Conservation (phyloP, 2,329 filamentous ascomycete species). For the Orbilia blumenaviensis region DNA sequence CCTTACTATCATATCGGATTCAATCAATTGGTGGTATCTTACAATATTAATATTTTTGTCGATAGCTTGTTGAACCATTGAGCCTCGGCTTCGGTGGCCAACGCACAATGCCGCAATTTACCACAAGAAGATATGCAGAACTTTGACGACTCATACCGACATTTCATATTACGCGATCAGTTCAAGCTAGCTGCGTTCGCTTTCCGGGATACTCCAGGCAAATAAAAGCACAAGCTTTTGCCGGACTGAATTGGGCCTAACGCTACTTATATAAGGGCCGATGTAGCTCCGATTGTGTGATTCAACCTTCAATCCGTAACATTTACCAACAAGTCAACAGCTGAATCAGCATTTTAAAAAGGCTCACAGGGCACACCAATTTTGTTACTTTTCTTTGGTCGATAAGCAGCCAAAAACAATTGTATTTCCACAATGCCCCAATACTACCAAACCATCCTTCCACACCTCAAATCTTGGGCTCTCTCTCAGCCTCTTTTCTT, state of each 20-base stretch:
- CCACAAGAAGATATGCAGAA: neutral
- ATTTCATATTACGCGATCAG: neutral
- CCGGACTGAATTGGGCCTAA: neutral
- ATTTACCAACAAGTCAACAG: neutral
- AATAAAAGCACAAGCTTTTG: neutral
- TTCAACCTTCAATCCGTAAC: neutral
- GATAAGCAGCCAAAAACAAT: too few relatives aligned
- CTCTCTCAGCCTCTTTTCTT: conserved; percentile 77
- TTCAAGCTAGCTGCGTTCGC: neutral
- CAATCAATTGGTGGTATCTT: too few relatives aligned
- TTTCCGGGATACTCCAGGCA: neutral
- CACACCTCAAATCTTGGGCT: conserved; percentile 71
- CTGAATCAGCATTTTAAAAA: too few relatives aligned
- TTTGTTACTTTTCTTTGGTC: too few relatives aligned
- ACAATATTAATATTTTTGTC: too few relatives aligned
- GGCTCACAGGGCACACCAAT: too few relatives aligned
- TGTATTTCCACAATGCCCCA: conserved; percentile 66
- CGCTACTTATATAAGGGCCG: conserved; percentile 29
- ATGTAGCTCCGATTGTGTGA: conserved; percentile 19
- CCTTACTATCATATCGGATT: too few relatives aligned
- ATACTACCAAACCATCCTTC: conserved; percentile 68
- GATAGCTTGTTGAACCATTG: too few relatives aligned
- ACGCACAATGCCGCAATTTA: too few relatives aligned
- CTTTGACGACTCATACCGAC: conserved; percentile 15
- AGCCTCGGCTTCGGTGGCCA: too few relatives aligned